Base-by-base conservation (phyloP, 306 rosid genomes). In the Aeschynomene evenia region DNA sequence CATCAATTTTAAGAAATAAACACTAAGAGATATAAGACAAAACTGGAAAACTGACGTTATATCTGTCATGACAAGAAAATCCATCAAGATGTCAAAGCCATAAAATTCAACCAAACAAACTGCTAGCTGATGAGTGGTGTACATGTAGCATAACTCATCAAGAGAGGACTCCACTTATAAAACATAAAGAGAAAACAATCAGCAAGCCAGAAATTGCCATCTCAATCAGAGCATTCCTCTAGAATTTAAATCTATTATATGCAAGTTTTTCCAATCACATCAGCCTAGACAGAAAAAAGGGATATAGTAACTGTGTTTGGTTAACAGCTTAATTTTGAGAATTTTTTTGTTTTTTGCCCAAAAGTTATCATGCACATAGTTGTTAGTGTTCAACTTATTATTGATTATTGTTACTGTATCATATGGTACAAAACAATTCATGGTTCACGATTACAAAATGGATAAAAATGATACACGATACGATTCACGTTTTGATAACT, bases 31-130 rank as follows among this genome's bases (percentile, higher is more conserved):
- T 42, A 54, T 31, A n/a, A 50, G 18, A 66, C 34, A 70, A 33
- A 9, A 11, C 52, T 66, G 45, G 26, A 60, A 66, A 66, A 66
- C 43, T 46, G 52, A 33, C 9, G 8, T 6, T 28, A 8, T 33
- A 22, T 46, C n/a, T 66, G 49, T 23, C 26, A 63, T 45, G 67
- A 51, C 51, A 74, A 55, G 39, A 54, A 74, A 29, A 29, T 0
- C 59, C 24, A 8, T 14, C 5, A 29, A 46, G 57, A 42, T 64
- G 9, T 7, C 58, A 53, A 53, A 64, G 19, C 36, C 50, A 43
- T 31, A 48, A 28, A 22, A 14, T 60, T 69, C 40, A 21, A 53
- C 8, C 65, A 73, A 36, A 39, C 9, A 73, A n/a, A n/a, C n/a
- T n/a, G n/a, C n/a, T n/a, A n/a, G n/a, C n/a, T n/a, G n/a, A n/a